These are phyloP conservation scores for Juncus inflexus DNA, from an alignment of 176 grass and related monocot species.

Conservation along the genomic window DNA sequence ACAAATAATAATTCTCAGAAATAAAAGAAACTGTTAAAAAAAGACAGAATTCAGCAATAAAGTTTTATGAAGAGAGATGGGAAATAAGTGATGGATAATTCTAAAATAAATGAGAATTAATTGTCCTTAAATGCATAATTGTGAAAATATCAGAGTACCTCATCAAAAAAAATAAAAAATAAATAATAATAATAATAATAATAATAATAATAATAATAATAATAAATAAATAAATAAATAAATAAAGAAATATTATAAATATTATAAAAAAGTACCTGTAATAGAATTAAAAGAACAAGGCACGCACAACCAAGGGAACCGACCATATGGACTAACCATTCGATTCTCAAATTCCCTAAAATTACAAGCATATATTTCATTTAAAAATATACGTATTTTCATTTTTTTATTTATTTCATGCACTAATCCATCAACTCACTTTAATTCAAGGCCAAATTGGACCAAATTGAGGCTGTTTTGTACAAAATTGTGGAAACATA, in stretches of 20 bases:
- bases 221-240: too few relatives aligned
- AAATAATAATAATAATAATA: too few relatives aligned
- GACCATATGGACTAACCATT: constrained; percentile 3
- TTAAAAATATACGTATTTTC: background rate
- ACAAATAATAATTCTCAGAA: background rate
- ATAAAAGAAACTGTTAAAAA: too few relatives aligned
- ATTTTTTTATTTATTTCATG: too few relatives aligned
- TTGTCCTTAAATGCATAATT: background rate
- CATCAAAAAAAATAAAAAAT: constrained; percentile 13
- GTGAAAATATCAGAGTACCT: background rate
- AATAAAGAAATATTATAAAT: too few relatives aligned
- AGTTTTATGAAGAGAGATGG: background rate
- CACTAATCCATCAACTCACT: too few relatives aligned
- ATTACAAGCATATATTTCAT: constrained; percentile 8
- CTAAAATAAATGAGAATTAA: too few relatives aligned
- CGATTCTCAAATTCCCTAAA: constrained; percentile 40
- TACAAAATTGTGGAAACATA: too few relatives aligned
- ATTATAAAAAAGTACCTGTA: constrained; percentile 30
- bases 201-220: too few relatives aligned
- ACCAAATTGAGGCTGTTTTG: too few relatives aligned
- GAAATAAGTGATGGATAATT: too few relatives aligned
- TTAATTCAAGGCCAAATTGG: too few relatives aligned
- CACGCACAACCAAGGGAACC: constrained; percentile 26
- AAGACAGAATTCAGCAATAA: background rate
- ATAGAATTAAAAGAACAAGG: constrained; percentile 15